Conservation (phyloP, 2,329 filamentous ascomycete genomes). For the Claviceps africana region DNA sequence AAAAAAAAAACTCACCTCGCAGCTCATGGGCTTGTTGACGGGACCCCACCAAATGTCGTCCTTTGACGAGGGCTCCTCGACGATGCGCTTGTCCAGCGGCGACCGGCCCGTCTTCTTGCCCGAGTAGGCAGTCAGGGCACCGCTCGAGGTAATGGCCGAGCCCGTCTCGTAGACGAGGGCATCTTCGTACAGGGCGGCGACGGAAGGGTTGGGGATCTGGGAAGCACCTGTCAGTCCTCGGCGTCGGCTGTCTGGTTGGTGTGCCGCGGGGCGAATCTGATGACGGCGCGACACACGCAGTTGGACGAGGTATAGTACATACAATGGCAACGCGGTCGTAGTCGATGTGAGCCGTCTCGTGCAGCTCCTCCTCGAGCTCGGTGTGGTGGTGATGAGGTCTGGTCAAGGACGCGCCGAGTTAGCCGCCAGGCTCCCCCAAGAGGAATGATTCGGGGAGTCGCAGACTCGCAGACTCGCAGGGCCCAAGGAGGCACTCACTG, state of each 20-base stretch:
- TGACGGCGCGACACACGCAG: too few species aligned
- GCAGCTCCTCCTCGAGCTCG: constrained; percentile 90
- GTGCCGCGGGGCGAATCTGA: too few species aligned
- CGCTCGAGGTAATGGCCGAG: constrained; percentile 90
- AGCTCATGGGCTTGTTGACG: constrained; percentile 97
- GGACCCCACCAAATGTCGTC: constrained; percentile 97
- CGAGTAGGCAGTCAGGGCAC: constrained; percentile 92
- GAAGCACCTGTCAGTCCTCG: too few species aligned
- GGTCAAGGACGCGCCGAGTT: constrained; percentile 10
- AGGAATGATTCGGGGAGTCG: too few species aligned
- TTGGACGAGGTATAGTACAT: constrained; percentile 22
- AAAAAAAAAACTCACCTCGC: constrained; percentile 55
- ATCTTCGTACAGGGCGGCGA: constrained; percentile 96
- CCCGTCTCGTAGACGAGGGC: constrained; percentile 90
- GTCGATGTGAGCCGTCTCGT: constrained; percentile 97
- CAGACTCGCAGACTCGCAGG: too few species aligned
- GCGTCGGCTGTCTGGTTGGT: too few species aligned
- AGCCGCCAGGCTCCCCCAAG: too few species aligned
- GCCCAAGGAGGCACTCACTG: constrained; percentile 47
- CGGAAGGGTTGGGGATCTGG: constrained; percentile 77
- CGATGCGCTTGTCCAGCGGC: constrained; percentile 92
- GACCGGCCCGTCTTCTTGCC: constrained; percentile 96
- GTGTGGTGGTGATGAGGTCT: constrained; percentile 83
- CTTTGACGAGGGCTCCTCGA: constrained; percentile 79
- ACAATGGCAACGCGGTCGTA: constrained; percentile 97